Conservation (phyloP, 2,329 filamentous ascomycete genomes). For the Fusarium sp. region DNA sequence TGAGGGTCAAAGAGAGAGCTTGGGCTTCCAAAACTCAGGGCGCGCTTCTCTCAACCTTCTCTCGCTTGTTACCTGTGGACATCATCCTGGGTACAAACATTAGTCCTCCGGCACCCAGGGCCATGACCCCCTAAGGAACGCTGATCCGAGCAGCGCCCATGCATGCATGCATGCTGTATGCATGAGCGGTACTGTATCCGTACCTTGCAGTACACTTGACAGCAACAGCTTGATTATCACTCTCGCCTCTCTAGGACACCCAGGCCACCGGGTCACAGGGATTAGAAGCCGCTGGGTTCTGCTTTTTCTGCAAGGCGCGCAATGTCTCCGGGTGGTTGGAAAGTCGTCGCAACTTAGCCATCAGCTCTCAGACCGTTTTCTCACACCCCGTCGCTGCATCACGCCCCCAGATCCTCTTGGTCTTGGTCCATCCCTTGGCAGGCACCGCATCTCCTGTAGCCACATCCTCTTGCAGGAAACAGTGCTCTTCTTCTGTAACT, state of each 20-base stretch:
- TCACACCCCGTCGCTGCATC: slow-evolving; percentile 18
- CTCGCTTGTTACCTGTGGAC: slow-evolving; percentile 28
- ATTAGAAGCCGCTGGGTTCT: slow-evolving; percentile 39
- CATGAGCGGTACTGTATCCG: slow-evolving; percentile 10
- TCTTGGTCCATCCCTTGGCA: slow-evolving; percentile 27
- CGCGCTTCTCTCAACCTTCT: slow-evolving; percentile 39
- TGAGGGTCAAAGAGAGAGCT: slow-evolving; percentile 33
- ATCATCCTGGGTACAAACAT: slow-evolving; percentile 27
- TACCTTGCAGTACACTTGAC: slow-evolving; percentile 6
- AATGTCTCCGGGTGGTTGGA: slow-evolving; percentile 41
- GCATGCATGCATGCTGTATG: slow-evolving; percentile 6
- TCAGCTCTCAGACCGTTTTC: slow-evolving; percentile 24
- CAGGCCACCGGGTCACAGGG: slow-evolving; percentile 43
- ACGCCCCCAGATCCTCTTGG: slow-evolving; percentile 22
- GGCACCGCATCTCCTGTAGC: slow-evolving; percentile 8
- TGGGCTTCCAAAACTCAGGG: slow-evolving; percentile 35
- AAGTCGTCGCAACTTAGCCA: slow-evolving; percentile 25
- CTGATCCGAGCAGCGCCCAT: slow-evolving; percentile 32
- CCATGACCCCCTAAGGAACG: slow-evolving; percentile 20
- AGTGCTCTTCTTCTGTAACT: slow-evolving; percentile 29
- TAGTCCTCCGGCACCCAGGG: slow-evolving; percentile 26
- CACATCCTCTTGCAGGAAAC: slow-evolving; percentile 26
- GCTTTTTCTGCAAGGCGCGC: slow-evolving; percentile 34
- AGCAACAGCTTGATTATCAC: slow-evolving; percentile 15
- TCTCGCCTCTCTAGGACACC: slow-evolving; percentile 33